A percentile compares a stretch with the other conserved stretches of the same genome.
Conservation (phyloP, 495 filamentous ascomycete species). For the Haplographium delicatum region DNA sequence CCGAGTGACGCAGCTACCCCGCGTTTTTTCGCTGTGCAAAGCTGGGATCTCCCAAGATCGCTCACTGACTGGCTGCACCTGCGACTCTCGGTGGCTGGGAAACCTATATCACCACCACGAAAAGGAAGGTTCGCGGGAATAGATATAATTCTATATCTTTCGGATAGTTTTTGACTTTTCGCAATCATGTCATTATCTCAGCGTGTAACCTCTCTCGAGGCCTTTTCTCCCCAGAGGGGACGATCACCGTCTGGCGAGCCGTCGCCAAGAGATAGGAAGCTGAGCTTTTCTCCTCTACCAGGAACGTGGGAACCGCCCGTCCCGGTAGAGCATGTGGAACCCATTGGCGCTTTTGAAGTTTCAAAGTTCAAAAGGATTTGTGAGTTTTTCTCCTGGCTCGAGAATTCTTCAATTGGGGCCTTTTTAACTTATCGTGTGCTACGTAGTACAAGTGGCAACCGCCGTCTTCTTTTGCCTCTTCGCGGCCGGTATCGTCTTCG, state of each 20-base stretch:
- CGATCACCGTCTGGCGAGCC: constrained; percentile 29
- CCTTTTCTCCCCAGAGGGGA: constrained; percentile 36
- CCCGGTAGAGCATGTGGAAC: constrained; percentile 32
- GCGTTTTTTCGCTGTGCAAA: too few species aligned
- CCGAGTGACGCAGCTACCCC: too few species aligned
- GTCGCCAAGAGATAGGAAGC: constrained; percentile 35
- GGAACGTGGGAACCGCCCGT: constrained; percentile 40
- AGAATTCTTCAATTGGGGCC: too few species aligned
- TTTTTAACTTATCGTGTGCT: background rate
- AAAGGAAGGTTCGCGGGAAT: too few species aligned
- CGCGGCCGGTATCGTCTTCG: constrained; percentile 74
- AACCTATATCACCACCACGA: too few species aligned
- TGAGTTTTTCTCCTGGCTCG: constrained; percentile 38
- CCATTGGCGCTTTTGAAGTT: constrained; percentile 66
- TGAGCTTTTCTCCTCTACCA: constrained; percentile 50
- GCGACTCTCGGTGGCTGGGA: too few species aligned
- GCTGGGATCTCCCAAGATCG: too few species aligned
- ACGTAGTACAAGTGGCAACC: constrained; percentile 52
- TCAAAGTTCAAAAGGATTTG: constrained; percentile 56
- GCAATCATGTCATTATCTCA: constrained; percentile 48
- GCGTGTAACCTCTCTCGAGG: constrained; percentile 46
- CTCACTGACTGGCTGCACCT: too few species aligned
- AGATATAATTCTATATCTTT: too few species aligned
- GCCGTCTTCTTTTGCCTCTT: constrained; percentile 80
- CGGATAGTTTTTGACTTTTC: too few species aligned